These are phyloP conservation scores for Apiospora pterosperma DNA, from an alignment of 2,329 filamentous ascomycete genomes.

Conservation along the genomic window DNA sequence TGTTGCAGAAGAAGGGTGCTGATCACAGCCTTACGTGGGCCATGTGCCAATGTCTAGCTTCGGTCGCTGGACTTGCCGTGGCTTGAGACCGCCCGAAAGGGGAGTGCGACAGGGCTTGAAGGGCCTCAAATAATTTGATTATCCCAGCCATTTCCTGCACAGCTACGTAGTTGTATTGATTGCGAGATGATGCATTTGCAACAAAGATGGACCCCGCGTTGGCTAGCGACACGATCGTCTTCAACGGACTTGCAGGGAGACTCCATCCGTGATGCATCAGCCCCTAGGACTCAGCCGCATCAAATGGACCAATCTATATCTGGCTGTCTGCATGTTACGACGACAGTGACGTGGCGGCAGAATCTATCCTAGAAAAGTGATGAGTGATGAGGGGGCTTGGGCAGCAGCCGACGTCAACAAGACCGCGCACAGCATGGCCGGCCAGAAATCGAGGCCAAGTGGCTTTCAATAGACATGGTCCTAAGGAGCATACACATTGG, in stretches of 20 bases:
- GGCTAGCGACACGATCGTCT: neutral
- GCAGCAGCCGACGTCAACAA: neutral
- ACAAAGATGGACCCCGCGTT: neutral
- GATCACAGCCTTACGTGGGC: neutral
- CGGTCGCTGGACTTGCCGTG: neutral
- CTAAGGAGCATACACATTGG: no score
- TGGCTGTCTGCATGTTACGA: neutral
- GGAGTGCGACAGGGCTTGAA: neutral
- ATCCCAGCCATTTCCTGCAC: neutral
- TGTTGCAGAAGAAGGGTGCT: neutral
- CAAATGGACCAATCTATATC: neutral
- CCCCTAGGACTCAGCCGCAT: neutral
- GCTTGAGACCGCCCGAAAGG: neutral
- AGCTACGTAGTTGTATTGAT: neutral
- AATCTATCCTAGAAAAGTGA: no score
- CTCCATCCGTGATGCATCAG: neutral
- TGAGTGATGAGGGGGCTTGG: no score
- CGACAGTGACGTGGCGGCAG: constrained; percentile 1
- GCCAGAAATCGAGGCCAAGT: neutral
- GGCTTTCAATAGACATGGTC: neutral
- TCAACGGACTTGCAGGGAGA: neutral
- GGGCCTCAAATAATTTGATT: neutral
- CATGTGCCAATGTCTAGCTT: neutral
- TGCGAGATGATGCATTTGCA: neutral
- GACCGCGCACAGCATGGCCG: neutral